Conservation (phyloP, 2,329 filamentous ascomycete genomes). For the Pseudopithomyces chartarum region DNA sequence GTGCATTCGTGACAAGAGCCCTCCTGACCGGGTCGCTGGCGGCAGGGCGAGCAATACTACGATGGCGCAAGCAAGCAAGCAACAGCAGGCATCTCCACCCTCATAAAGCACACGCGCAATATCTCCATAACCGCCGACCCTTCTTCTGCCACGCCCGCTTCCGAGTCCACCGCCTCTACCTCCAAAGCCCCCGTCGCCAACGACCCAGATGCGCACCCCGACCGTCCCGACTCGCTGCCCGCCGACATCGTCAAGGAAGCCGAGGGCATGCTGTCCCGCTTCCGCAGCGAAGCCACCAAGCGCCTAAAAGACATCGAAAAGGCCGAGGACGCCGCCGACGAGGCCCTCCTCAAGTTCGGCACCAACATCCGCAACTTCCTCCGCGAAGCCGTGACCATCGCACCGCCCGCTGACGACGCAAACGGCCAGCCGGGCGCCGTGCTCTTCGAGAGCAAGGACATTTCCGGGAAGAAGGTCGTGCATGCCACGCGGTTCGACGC, state of each 20-base stretch:
- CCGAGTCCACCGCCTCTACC: slow-evolving; percentile 17
- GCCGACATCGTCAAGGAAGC: slow-evolving; percentile 60
- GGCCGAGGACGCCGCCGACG: slow-evolving; percentile 94
- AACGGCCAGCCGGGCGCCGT: slow-evolving; percentile 59
- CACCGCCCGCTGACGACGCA: slow-evolving; percentile 65
- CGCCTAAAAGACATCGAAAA: slow-evolving; percentile 86
- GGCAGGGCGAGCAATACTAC: slow-evolving; percentile 81
- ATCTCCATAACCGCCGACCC: slow-evolving; percentile 62
- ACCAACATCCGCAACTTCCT: slow-evolving; percentile 88
- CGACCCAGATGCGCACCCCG: slow-evolving; percentile 38
- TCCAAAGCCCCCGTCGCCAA: slow-evolving; percentile 18
- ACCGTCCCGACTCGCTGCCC: slow-evolving; percentile 52
- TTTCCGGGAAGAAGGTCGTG: slow-evolving; percentile 86
- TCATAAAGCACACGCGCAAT: slow-evolving; percentile 75
- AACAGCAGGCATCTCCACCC: slow-evolving; percentile 74
- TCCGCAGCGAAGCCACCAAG: slow-evolving; percentile 78
- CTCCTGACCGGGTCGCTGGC: slow-evolving; percentile 7
- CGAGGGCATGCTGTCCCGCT: slow-evolving; percentile 72
- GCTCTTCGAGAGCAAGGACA: slow-evolving; percentile 92
- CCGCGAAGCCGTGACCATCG: slow-evolving; percentile 85
- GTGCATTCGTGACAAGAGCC: neutral
- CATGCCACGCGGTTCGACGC: slow-evolving; percentile 94
- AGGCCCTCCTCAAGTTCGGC: slow-evolving; percentile 90
- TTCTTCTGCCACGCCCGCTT: slow-evolving; percentile 15
- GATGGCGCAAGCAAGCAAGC: slow-evolving; percentile 86